Base-by-base conservation (phyloP, 2,329 filamentous ascomycete species). In the Xylariaceae sp. region DNA sequence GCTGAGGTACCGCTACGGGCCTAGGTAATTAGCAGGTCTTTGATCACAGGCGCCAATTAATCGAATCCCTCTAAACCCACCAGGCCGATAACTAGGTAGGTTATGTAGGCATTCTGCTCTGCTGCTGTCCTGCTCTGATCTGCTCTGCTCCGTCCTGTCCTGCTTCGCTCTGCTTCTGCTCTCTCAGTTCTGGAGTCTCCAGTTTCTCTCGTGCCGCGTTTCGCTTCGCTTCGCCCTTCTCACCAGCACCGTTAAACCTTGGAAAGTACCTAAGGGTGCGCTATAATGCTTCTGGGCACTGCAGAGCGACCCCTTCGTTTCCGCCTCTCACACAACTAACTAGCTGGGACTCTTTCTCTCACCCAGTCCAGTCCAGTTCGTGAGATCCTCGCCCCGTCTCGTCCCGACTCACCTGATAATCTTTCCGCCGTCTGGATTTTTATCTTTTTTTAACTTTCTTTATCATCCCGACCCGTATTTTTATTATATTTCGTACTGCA, bases 341-440 rank as follows among this genome's bases (percentile, higher is more conserved):
- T 30, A 30, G 23, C 23, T 30, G 23, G 23, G 23, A 30, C 23
- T 30, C 23, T 30, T 30, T 30, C 23, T 30, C 23, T 30, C 23
- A 30, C 57, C 55, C 51, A 61, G 55, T 51, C 47, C 52, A 30
- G 23, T 30, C 23, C 23, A 30, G 23, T 30, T 30, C 23, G 23
- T 30, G 23, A 30, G 23, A 42, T 54, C 54, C 56, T 44, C 57
- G 58, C 59, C 52, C 45, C 51, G 53, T 57, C 58, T 55, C 61
- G 59, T 62, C 62, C 18, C 49, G 49, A 34, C 49, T 62, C 60
- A 62, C 55, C 62, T 62, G 58, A 30, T 30, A 30, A 30, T 64
- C 57, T 59, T 48, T 52, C 56, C 51, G 47, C 55, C 55, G 50
- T 57, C 51, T 48, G 53, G 50, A 50, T 62, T 53, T 56, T 35